A percentile compares a stretch with the other conserved stretches of the same genome.
phyloP scores from a whole-genome alignment of 2,329 filamentous ascomycete genomes.

The Trichoderma endophyticum region DNA sequence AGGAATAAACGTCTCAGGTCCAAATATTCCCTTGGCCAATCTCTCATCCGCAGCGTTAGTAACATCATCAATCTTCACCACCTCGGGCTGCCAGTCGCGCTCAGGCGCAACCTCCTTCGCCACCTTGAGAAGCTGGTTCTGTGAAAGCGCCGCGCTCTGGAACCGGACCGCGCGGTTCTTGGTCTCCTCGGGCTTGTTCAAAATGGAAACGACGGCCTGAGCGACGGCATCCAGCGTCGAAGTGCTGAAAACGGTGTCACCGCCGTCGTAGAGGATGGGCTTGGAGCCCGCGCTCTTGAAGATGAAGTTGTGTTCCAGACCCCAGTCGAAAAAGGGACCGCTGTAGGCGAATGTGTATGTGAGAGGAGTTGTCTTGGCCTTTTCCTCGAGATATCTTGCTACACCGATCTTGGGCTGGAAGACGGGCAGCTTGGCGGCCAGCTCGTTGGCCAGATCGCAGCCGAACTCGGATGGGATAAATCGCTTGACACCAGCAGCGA shows the following conservation, averaged over 20 bases:
- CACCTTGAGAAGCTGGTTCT: slow-evolving; percentile 43
- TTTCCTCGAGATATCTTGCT: slow-evolving; percentile 40
- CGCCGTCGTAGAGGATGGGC: slow-evolving; percentile 47
- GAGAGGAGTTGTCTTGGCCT: slow-evolving; percentile 40
- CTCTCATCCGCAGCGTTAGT: slow-evolving; percentile 29
- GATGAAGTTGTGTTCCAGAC: slow-evolving; percentile 41
- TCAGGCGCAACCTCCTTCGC: slow-evolving; percentile 48
- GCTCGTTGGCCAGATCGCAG: slow-evolving; percentile 32
- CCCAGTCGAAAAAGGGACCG: slow-evolving; percentile 60
- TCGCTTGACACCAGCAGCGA: slow-evolving; percentile 57
- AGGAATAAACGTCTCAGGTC: slow-evolving; percentile 31
- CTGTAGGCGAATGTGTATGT: slow-evolving; percentile 55
- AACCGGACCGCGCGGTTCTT: slow-evolving; percentile 49
- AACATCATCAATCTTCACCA: slow-evolving; percentile 30
- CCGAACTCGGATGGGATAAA: slow-evolving; percentile 61
- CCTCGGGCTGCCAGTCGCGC: slow-evolving; percentile 46
- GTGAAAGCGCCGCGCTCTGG: slow-evolving; percentile 43
- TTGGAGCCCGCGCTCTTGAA: slow-evolving; percentile 40
- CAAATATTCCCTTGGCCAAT: slow-evolving; percentile 30
- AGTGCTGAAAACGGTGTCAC: slow-evolving; percentile 45
- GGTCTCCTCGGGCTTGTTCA: slow-evolving; percentile 50
- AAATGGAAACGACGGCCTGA: slow-evolving; percentile 46
- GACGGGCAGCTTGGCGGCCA: slow-evolving; percentile 44
- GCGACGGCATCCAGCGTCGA: slow-evolving; percentile 48
- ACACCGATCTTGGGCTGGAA: slow-evolving; percentile 49